Base-by-base conservation (phyloP, 1,284 basidiomycete genomes). In the Jaminaea rosea region DNA sequence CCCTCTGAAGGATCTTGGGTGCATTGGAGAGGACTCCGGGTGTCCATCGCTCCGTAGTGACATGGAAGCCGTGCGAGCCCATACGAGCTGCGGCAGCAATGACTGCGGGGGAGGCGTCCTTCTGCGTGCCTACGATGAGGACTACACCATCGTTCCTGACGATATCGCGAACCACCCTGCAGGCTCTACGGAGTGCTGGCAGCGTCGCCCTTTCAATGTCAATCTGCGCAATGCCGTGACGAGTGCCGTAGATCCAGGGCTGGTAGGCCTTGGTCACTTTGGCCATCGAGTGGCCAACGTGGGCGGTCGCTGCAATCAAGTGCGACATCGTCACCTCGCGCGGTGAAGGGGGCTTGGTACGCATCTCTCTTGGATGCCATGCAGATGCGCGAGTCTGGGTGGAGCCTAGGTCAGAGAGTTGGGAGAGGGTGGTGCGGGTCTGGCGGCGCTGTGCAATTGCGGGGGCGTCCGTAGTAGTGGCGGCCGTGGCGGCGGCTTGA, bases 1-100 rank as follows among this genome's bases (percentile, higher is more conserved):
- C 69, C 7, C 63, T 56, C 2, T 60, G 56, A n/a, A 73, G 62
- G 29, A 74, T 58, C 52, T 88, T 84, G 47, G 84, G 78, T 56
- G 85, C 83, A 76, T 98, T 98, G 41, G 93, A 94, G 62, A 98
- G 79, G 21, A 88, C 88, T 32, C 94, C 94, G 1, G 92, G 87
- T 52, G 92, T 79, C 94, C 94, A 98, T 58, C 86, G 83, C 53
- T 88, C 85, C 15, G 83, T 84, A 21, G 69, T 69, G 39, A 96
- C 84, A 56, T 87, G 83, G 86, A 90, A 68, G 77, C 79, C 69
- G 52, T 73, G 70, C 2, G 47, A 50, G 15, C 83, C 89, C 58
- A 97, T 74, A 27, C 89, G 83, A 63, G 84, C 82, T 6, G 87
- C 85, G 6, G 92, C 89, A 62, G 84, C 84, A 63, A 83, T 80